Evolutionary conservation across 2,329 filamentous ascomycete genomes (phyloP).

Genomic region (Aspergillus sp.): DNA sequence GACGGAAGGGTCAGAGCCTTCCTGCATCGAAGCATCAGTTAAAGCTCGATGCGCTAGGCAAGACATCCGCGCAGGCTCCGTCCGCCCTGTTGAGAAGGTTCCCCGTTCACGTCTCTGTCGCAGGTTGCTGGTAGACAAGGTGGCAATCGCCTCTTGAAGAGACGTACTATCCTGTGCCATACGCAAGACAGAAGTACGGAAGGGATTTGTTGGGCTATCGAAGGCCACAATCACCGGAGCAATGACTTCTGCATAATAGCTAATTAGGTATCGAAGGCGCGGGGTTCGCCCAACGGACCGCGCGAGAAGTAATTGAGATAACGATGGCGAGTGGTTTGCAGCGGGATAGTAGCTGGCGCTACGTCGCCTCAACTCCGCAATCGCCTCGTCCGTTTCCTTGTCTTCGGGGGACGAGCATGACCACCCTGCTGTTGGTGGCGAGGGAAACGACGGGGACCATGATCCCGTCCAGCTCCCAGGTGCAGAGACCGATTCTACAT

Average conservation of each 20-base stretch:
- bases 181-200: conserved; percentile 76
- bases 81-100: conserved; percentile 55
- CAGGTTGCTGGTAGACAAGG: conserved; percentile 83
- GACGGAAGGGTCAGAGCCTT: conserved; percentile 41
- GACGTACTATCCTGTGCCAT: conserved; percentile 76
- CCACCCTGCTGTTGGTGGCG: neutral
- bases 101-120: conserved; percentile 69
- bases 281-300: conserved; percentile 63
- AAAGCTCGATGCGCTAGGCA: conserved; percentile 46
- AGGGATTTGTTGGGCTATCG: conserved; percentile 82
- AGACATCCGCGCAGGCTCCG: conserved; percentile 50
- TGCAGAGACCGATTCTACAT: neutral
- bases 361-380: neutral
- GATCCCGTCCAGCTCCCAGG: neutral
- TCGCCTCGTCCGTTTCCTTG: neutral
- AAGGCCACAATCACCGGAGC: conserved; percentile 90
- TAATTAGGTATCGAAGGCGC: conserved; percentile 83
- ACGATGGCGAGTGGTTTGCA: conserved; percentile 28
- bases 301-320: conserved; percentile 38
- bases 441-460: neutral
- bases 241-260: conserved; percentile 91
- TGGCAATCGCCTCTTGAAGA: conserved; percentile 89
- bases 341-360: conserved; percentile 16
- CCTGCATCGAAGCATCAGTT: conserved; percentile 38
- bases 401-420: neutral